These are phyloP conservation scores for Trebouxia sp. DNA, from an alignment of 139 green algal species.

Conservation along the genomic window DNA sequence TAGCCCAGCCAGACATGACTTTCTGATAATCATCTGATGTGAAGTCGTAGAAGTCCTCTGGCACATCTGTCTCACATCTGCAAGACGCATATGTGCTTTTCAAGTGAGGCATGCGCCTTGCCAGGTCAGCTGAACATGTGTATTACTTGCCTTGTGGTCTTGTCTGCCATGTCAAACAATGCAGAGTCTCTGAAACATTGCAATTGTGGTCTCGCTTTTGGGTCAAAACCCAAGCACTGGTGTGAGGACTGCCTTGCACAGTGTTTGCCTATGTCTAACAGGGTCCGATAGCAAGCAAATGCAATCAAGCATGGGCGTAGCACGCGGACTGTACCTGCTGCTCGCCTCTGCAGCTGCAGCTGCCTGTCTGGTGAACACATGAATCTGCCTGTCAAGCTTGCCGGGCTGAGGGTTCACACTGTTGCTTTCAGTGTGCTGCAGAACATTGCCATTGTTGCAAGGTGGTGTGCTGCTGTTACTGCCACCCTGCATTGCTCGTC, in stretches of 20 bases:
- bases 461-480: neutral
- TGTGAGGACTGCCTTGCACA: too few relatives aligned
- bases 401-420: neutral
- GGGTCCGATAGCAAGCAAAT: neutral
- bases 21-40: conserved; percentile 34
- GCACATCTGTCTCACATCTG: conserved; percentile 1
- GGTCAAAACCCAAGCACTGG: too few relatives aligned
- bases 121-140: too few relatives aligned
- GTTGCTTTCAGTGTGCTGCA: too few relatives aligned
- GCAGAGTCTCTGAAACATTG: too few relatives aligned
- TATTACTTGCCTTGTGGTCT: too few relatives aligned
- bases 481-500: neutral
- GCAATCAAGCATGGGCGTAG: neutral
- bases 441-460: too few relatives aligned
- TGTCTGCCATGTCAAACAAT: too few relatives aligned
- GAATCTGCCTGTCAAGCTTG: conserved; percentile 21
- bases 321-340: neutral
- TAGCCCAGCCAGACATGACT: conserved; percentile 29
- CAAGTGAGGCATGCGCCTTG: too few relatives aligned
- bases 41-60: conserved; percentile 37
- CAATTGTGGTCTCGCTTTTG: too few relatives aligned
- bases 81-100: too few relatives aligned
- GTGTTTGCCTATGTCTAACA: too few relatives aligned
- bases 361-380: conserved; percentile 45
- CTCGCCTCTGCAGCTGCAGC: conserved; percentile 33